Evolutionary conservation across 208 protist genomes (phyloP).

Genomic region (Leishmania braziliensis): DNA sequence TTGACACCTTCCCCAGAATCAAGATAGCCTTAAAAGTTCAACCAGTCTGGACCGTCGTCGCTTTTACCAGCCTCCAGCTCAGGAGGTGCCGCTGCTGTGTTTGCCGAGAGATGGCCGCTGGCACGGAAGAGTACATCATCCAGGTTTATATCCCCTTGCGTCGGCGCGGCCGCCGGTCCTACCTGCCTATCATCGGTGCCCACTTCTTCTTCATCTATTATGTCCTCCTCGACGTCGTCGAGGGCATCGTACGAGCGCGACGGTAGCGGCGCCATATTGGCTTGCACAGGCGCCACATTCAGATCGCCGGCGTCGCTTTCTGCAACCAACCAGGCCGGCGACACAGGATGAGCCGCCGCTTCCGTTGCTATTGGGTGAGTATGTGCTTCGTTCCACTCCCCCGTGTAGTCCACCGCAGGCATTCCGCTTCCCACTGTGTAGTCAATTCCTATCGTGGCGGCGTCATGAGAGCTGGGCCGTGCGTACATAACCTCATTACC

Average conservation of each 20-base stretch:
- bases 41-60: conserved; percentile 46
- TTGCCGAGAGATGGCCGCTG: neutral
- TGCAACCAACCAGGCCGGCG: conserved; percentile 27
- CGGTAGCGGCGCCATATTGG: too few species aligned
- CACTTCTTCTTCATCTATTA: conserved; percentile 20
- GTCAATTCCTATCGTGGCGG: neutral
- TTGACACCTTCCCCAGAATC: too few species aligned
- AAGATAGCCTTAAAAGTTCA: conserved; percentile 41
- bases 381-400: conserved; percentile 11
- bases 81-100: neutral
- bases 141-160: conserved; percentile 1
- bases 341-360: conserved; percentile 1
- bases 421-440: neutral
- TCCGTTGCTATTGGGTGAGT: neutral
- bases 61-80: conserved; percentile 23
- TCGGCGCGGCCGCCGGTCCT: conserved; percentile 2
- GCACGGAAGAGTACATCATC: conserved; percentile 16
- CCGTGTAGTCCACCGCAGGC: conserved; percentile 13
- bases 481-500: neutral
- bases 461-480: neutral
- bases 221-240: conserved; percentile 16
- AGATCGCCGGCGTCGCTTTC: neutral
- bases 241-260: conserved; percentile 2
- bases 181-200: conserved; percentile 12
- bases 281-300: neutral